Percentiles rank a stretch among this genome's conserved stretches.
Evolutionary conservation across 2,329 filamentous ascomycete species (phyloP).

Genomic region (Epichloe amarillans): DNA sequence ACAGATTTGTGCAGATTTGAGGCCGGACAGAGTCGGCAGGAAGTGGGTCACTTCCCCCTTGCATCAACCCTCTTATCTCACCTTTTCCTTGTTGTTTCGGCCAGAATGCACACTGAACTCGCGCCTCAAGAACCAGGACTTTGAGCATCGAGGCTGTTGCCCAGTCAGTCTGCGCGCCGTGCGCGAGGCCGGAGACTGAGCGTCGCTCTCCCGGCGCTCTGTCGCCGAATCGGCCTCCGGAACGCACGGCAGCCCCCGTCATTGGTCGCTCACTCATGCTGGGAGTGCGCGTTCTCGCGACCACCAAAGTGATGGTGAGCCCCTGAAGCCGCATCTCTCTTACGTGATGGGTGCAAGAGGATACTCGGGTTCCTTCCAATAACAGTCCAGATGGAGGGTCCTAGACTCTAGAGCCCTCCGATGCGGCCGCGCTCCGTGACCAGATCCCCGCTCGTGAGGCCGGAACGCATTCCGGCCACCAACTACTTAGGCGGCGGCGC

Average conservation of each 20-base stretch:
- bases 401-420: conserved; percentile 7
- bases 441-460: conserved; percentile 21
- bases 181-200: neutral
- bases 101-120: no score
- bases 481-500: conserved; percentile 30
- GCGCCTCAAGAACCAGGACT: no score
- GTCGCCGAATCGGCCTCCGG: neutral
- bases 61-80: no score
- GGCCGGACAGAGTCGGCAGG: conserved; percentile 14
- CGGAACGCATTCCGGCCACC: conserved; percentile 36
- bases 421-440: conserved; percentile 10
- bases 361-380: conserved; percentile 7
- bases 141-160: no score
- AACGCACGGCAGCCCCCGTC: no score
- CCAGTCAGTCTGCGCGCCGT: no score
- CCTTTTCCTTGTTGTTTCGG: no score
- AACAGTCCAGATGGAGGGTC: conserved; percentile 7
- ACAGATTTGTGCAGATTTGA: conserved; percentile 1
- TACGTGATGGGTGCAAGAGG: conserved; percentile 9
- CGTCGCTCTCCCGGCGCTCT: neutral
- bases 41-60: conserved; percentile 5
- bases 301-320: neutral
- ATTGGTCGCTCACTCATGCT: neutral
- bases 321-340: conserved; percentile 9
- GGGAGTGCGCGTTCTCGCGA: neutral